Base-by-base conservation (phyloP, 768 basidiomycete genomes). In the Hygrophoropsis aurantiaca region DNA sequence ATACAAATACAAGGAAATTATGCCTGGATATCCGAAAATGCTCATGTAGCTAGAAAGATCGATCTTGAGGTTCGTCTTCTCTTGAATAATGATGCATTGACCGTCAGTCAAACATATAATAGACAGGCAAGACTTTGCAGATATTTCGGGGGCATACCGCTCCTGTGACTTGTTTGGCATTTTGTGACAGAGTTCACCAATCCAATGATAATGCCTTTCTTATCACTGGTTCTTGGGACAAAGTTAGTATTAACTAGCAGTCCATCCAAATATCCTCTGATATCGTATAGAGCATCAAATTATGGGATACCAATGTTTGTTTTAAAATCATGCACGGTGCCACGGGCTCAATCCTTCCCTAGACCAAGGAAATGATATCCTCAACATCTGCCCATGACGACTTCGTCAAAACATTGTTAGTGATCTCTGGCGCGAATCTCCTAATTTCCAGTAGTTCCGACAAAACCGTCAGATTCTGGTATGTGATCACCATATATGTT, bases 201-300 rank as follows among this genome's bases (percentile, higher is more conserved):
- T 68, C 72, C 30, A 70, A 64, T 11, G 69, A 75, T 47, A 67
- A 62, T 11, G 72, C 74, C 51, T 62, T 87, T 7, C 68, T 99
- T 30, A 78, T 98, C 52, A 92, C 90, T 36, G 94, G 90, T 18
- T 94, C 94, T 38, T 99, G 97, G 97, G 97, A 99, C 64, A 85
- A 81, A 68, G 90, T 81, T 52, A 52, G 64, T 47, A 21, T 13
- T n/a, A n/a, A n/a, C 16, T 23, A 19, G 53, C 53, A 37, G 42
- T 44, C 2, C 34, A 19, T 33, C 5, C 24, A 5, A 19, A 8
- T 11, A 35, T 26, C 30, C 37, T 50, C 47, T 53, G 55, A 49
- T 55, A 50, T 46, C 7, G 47, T 37, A 4, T 58, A 97, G 91
- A 84, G 84, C 0, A 90, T 99, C 66, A 87, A 82, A 62, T 47